Evolutionary conservation across 1,139 yeast genomes (phyloP).

Genomic region (Nadsonia starkeyi-henricii): DNA sequence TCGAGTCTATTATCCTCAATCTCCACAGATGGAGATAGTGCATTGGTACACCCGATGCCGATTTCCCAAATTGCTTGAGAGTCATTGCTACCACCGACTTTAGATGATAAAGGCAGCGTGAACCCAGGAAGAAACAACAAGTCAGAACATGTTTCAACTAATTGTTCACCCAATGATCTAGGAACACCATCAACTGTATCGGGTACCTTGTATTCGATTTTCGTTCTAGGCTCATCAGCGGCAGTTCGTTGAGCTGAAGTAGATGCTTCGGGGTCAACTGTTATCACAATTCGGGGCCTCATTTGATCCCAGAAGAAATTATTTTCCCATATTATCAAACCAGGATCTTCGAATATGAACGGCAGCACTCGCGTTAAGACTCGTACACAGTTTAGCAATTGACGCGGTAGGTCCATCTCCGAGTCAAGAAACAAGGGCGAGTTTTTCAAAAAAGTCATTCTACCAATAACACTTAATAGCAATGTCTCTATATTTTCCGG

Average conservation of each 20-base stretch:
- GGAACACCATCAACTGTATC: constrained; percentile 4
- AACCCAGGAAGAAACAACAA: constrained; percentile 50
- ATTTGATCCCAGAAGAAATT: constrained; percentile 33
- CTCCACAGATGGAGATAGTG: constrained; percentile 29
- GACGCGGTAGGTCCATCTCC: constrained; percentile 17
- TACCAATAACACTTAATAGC: constrained; percentile 29
- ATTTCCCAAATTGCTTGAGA: constrained; percentile 50
- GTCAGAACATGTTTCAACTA: constrained; percentile 35
- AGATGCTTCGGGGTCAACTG: too few species aligned
- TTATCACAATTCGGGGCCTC: constrained; percentile 1
- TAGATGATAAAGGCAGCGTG: constrained; percentile 30
- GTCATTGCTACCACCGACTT: constrained; percentile 5
- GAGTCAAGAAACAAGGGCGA: constrained; percentile 19
- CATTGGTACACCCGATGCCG: constrained; percentile 48
- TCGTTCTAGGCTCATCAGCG: constrained; percentile 4
- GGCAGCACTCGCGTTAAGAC: constrained; percentile 57
- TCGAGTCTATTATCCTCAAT: constrained; percentile 58
- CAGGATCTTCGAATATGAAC: constrained; percentile 38
- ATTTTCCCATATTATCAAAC: constrained; percentile 24
- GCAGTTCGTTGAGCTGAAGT: not conserved
- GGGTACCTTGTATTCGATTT: constrained; percentile 1
- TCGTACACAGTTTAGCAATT: constrained; percentile 46
- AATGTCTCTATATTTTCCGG: constrained; percentile 41
- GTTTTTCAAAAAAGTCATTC: constrained; percentile 22
- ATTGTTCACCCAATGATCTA: constrained; percentile 35